Evolutionary conservation across 2,329 filamentous ascomycete species (phyloP), one percentile per base, ranked within the genome.

Genomic region (Xylaria sp.): DNA sequence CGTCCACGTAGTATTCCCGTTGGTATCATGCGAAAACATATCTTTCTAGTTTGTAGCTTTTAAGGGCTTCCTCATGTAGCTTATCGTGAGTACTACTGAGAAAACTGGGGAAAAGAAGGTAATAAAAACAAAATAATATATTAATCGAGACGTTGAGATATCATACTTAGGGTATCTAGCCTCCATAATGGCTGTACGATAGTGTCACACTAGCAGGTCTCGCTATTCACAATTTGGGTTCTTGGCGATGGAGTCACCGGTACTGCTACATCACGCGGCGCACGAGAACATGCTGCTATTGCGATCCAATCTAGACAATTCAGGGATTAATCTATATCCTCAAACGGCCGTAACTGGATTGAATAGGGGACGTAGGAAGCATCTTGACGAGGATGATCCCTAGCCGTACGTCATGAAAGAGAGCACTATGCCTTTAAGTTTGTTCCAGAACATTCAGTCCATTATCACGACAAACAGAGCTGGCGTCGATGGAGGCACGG

Each of bases 201-300:
- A 28, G 28, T 52, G 18, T 33, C 57, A 56, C 58, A 51, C 43
- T 61, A 61, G 15, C n/a, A 31, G 36, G 33, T 12, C 12, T 54
- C 41, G 18, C 52, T 46, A 28, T 62, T 43, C 31, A 23, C 31
- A n/a, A n/a, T 46, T 57, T 15, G 23, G 48, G 15, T 64, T 36
- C 59, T 60, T 41, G 49, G 49, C 49, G 41, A 64, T 41, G 36
- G 43, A 54, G 23, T 18, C 33, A 33, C 64, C 25, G n/a, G 25
- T 64, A 46, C 28, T 39, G n/a, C 10, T 13, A 63, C 43, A 46
- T 55, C 36, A 36, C 18, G 39, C 25, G 41, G 51, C 18, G 57
- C 43, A 43, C 23, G 51, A 60, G 41, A 20, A 46, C 39, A 49
- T 36, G 28, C 13, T 60, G 28, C 43, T 39, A 39, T 51, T 13